Evolutionary conservation across 2,329 filamentous ascomycete species (phyloP).

Genomic region (Apiospora aurea): DNA sequence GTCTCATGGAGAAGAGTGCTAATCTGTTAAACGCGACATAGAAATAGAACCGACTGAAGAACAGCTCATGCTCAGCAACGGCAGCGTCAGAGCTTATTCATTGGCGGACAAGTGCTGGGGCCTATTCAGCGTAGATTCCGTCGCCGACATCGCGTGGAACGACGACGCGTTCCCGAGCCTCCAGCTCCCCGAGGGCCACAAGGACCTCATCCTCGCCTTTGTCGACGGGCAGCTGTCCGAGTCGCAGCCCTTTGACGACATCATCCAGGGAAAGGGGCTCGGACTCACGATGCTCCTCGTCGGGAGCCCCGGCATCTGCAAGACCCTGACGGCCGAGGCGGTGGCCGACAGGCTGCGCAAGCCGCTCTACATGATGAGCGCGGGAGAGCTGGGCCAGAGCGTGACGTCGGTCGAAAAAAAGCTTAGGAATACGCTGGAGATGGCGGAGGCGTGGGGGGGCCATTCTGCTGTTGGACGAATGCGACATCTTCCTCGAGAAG

Average conservation of each 20-base stretch:
- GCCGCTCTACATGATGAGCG: slow-evolving; percentile 43
- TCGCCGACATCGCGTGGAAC: slow-evolving; percentile 56
- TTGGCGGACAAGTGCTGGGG: background rate
- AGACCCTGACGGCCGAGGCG: slow-evolving; percentile 44
- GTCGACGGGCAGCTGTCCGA: background rate
- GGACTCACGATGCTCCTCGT: slow-evolving; percentile 54
- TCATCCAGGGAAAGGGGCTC: slow-evolving; percentile 34
- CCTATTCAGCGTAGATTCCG: slow-evolving; percentile 45
- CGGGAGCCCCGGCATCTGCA: slow-evolving; percentile 53
- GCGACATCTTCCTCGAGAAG: slow-evolving; percentile 43
- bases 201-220: slow-evolving; percentile 59
- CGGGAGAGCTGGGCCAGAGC: slow-evolving; percentile 40
- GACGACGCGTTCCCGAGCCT: slow-evolving; percentile 56
- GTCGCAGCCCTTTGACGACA: slow-evolving; percentile 23
- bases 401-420: slow-evolving; percentile 35
- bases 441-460: slow-evolving; percentile 51
- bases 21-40: background rate
- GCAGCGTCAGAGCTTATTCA: background rate
- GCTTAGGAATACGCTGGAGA: slow-evolving; percentile 42
- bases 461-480: slow-evolving; percentile 43
- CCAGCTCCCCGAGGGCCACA: slow-evolving; percentile 56
- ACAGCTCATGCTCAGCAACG: background rate
- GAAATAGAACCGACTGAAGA: background rate
- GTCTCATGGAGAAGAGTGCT: background rate
- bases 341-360: slow-evolving; percentile 44